Evolutionary conservation across 441 rosid genomes (phyloP).

Genomic region (Croton laevigatus): DNA sequence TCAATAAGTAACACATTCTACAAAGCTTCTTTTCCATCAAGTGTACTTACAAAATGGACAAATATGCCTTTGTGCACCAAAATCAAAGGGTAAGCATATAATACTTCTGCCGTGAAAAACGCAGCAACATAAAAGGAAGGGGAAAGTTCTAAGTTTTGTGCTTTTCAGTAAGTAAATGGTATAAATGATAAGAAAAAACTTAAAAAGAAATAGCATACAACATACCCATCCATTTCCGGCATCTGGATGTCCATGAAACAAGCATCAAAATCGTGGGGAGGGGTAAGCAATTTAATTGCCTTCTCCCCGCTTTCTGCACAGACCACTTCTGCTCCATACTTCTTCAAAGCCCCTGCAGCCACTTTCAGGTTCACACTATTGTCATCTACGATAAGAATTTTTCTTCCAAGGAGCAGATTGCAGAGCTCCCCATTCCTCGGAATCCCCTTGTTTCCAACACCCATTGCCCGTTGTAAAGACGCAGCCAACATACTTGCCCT

Average conservation of each 20-base stretch:
- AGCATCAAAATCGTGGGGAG: constrained; percentile 83
- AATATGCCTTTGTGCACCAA: neutral
- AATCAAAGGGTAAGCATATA: neutral
- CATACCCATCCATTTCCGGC: constrained; percentile 99
- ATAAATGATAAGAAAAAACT: neutral
- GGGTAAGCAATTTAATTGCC: constrained; percentile 57
- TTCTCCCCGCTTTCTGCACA: constrained; percentile 59
- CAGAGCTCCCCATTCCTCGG: constrained; percentile 57
- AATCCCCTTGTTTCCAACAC: constrained; percentile 54
- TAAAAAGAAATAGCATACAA: constrained; percentile 5
- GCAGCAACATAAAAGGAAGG: neutral
- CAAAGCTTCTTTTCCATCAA: neutral
- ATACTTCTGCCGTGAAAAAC: neutral
- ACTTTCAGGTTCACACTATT: constrained; percentile 79
- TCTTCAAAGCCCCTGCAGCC: constrained; percentile 85
- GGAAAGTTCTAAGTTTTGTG: too few relatives aligned
- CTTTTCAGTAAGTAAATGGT: neutral
- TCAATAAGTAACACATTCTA: neutral
- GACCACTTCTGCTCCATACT: constrained; percentile 86
- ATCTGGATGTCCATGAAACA: constrained; percentile 99
- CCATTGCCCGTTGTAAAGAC: constrained; percentile 69
- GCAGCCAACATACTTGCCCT: constrained; percentile 87
- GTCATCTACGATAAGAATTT: constrained; percentile 76
- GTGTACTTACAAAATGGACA: neutral
- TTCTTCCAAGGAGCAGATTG: constrained; percentile 69